Evolutionary conservation across 495 filamentous ascomycete species (phyloP).

Genomic region (Staphylotrichum tortipilum): DNA sequence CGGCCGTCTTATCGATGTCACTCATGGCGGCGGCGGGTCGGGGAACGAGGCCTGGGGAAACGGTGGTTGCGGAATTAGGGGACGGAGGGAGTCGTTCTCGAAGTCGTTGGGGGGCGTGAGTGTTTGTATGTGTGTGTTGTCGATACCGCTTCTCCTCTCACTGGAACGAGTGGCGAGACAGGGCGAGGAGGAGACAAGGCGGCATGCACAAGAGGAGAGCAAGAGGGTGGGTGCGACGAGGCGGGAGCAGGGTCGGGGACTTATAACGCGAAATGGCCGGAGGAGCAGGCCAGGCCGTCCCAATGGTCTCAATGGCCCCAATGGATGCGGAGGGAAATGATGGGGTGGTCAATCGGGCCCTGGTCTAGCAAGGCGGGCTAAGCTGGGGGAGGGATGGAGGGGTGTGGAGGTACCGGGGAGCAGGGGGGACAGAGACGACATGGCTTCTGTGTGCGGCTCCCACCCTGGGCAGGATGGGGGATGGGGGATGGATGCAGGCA

Average conservation of each 20-base stretch:
- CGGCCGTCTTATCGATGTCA: conserved; percentile 18
- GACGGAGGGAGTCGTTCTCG: no score
- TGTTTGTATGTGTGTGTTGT: neutral
- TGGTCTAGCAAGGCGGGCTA: conserved; percentile 4
- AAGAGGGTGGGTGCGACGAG: neutral
- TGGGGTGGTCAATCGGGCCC: neutral
- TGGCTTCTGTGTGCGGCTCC: neutral
- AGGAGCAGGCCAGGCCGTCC: no score
- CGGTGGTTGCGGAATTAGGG: no score
- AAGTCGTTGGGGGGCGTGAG: no score
- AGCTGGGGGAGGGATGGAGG: no score
- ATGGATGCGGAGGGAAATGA: neutral
- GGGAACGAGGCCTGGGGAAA: neutral
- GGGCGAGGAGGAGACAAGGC: neutral
- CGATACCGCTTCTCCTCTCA: conserved; percentile 9
- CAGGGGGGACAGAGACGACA: no score
- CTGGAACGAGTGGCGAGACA: neutral
- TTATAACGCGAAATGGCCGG: neutral
- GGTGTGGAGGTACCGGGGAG: no score
- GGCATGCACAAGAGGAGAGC: neutral
- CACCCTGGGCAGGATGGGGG: neutral
- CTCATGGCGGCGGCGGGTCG: conserved; percentile 13
- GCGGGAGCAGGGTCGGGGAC: conserved; percentile 2
- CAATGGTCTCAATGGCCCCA: no score
- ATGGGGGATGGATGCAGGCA: neutral